Evolutionary conservation across 805 yeast genomes (phyloP), one percentile per base, ranked within the genome.

Genomic region (Starmerella stigmatis): DNA sequence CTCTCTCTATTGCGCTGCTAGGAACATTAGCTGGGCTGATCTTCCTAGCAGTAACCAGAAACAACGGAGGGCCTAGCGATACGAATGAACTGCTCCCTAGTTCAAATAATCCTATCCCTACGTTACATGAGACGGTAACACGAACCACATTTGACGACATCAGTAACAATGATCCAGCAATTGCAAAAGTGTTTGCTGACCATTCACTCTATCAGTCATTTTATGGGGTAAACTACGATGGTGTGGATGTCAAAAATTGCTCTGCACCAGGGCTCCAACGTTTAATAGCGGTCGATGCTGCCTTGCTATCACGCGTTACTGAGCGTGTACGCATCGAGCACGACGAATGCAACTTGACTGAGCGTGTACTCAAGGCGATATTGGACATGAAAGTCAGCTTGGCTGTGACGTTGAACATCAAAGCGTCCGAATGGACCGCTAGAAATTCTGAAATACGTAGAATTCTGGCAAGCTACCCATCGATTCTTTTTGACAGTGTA

Each of bases 331-430:
- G 79, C 51, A 68, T 75, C 1, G 76, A 74, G 51, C 81, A 83
- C 0, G 71, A 77, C 43, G 81, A 76, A 50, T 79, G 86, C 51
- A 58, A 69, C 28, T 85, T 79, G 56, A 70, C 72, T 0, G 71
- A 67, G 11, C 58, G 61, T 28, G 71, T 78, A 11, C 60, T 81
- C 36, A 71, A 72, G 10, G 72, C 84, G 0, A 73, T 81, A 10
- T 57, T 63, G 31, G 67, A 66, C 3, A 59, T 77, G 42, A 63
- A 71, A 15, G 58, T 79, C 32, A 71, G 78, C 48, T 66, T 79
- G 68, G 72, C 78, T 0, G 53, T 81, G 19, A 60, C 81, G 0
- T 54, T 79, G 47, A 86, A 86, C 1, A 71, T 81, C 2, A 76
- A 82, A 81, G 72, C 79, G 32, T 75, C 77, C 0, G 50, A 54